Conservation (phyloP, 164 flowering plant species). For the Magnolia sinica region DNA sequence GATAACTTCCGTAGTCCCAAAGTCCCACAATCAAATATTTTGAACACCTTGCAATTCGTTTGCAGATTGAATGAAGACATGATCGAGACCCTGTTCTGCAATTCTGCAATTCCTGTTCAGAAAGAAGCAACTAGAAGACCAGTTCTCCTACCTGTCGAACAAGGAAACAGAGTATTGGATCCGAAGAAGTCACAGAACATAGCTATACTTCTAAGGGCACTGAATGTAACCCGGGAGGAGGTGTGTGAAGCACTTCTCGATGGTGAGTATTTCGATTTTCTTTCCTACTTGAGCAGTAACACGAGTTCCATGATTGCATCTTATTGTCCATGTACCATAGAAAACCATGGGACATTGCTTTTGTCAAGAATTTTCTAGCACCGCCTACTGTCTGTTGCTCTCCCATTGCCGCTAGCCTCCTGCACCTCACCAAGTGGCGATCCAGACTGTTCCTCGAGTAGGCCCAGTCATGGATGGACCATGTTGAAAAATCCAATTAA, state of each 20-base stretch:
- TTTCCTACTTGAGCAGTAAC: not conserved
- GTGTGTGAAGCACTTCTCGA: constrained; percentile 87
- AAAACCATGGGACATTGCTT: not conserved
- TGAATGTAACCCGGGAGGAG: constrained; percentile 91
- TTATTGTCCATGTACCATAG: not conserved
- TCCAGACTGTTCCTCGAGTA: too few relatives aligned
- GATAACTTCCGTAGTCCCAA: not conserved
- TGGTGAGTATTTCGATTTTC: constrained; percentile 46
- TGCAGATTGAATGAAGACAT: constrained; percentile 88
- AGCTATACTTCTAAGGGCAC: constrained; percentile 84
- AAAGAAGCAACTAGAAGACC: constrained; percentile 60
- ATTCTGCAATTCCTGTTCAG: constrained; percentile 44
- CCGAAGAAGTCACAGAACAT: constrained; percentile 99
- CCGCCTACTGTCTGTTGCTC: too few relatives aligned
- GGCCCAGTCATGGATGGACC: not conserved
- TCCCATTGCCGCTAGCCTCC: too few relatives aligned
- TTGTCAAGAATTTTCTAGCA: too few relatives aligned
- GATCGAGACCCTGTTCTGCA: constrained; percentile 89
- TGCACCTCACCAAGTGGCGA: too few relatives aligned
- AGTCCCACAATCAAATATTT: not conserved
- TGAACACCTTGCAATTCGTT: constrained; percentile 7
- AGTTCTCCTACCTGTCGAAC: constrained; percentile 50
- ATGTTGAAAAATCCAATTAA: not conserved
- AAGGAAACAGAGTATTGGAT: constrained; percentile 80
- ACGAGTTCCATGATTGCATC: not conserved